phyloP scores from a whole-genome alignment of 2,329 filamentous ascomycete species.

The Beauveria varroae region DNA sequence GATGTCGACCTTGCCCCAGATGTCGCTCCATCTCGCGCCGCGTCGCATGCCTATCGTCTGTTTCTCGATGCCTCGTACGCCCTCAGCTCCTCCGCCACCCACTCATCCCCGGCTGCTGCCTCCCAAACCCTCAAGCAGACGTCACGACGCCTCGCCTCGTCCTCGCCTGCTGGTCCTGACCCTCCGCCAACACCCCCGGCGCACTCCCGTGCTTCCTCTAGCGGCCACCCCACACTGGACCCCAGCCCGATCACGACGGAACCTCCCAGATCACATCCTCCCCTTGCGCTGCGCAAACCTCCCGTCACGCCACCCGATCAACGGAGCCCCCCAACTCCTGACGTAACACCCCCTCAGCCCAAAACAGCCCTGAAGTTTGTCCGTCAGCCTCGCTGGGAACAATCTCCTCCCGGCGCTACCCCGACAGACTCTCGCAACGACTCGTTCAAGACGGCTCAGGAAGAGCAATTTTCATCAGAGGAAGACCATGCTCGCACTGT shows the following conservation, averaged over 20 bases:
- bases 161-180: constrained; percentile 30
- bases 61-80: constrained; percentile 22
- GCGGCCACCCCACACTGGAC: constrained; percentile 36
- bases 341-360: constrained; percentile 62
- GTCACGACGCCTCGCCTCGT: constrained; percentile 30
- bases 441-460: constrained; percentile 65
- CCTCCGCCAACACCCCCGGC: constrained; percentile 57
- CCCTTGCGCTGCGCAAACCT: constrained; percentile 26
- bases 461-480: constrained; percentile 55
- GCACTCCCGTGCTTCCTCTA: constrained; percentile 51
- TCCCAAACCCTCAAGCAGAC: constrained; percentile 35
- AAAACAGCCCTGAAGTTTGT: constrained; percentile 34
- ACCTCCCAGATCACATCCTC: constrained; percentile 31
- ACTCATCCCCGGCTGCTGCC: constrained; percentile 28
- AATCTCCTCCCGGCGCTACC: constrained; percentile 43
- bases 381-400: constrained; percentile 41
- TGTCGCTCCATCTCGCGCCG: constrained; percentile 17
- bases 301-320: constrained; percentile 58
- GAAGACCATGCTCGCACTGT: constrained; percentile 44
- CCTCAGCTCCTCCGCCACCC: constrained; percentile 11
- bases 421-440: constrained; percentile 56
- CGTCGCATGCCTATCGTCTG: constrained; percentile 16
- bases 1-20: constrained; percentile 18
- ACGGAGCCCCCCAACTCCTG: constrained; percentile 64
- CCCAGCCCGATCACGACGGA: constrained; percentile 35